Evolutionary conservation across 371 early-diverging fungal species (phyloP).

Genomic region (Synchytrium microbalum): DNA sequence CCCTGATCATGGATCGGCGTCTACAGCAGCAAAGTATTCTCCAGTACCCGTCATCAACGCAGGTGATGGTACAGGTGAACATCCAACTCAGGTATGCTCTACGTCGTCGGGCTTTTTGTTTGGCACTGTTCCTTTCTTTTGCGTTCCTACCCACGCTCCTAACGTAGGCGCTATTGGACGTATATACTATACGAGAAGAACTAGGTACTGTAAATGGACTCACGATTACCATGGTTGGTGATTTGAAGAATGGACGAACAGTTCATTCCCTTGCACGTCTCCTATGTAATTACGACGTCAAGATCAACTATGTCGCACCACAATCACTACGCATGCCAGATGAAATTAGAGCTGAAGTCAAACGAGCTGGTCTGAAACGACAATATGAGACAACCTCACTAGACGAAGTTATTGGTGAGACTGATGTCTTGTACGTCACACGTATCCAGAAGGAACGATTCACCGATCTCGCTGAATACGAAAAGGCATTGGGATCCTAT

Average conservation of each 20-base stretch:
- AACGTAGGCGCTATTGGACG: slow-evolving; percentile 78
- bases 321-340: slow-evolving; percentile 76
- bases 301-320: slow-evolving; percentile 88
- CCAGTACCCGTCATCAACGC: slow-evolving; percentile 89
- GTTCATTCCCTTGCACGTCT: slow-evolving; percentile 91
- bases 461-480: slow-evolving; percentile 66
- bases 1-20: slow-evolving; percentile 79
- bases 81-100: slow-evolving; percentile 72
- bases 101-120: slow-evolving; percentile 1
- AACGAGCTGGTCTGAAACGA: slow-evolving; percentile 57
- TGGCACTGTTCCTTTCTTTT: neutral
- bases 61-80: slow-evolving; percentile 95
- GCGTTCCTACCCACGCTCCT: neutral
- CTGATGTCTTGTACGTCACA: slow-evolving; percentile 96
- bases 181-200: slow-evolving; percentile 80
- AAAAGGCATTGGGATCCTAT: slow-evolving; percentile 65
- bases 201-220: slow-evolving; percentile 93
- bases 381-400: slow-evolving; percentile 57
- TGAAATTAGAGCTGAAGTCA: slow-evolving; percentile 69
- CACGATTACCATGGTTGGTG: slow-evolving; percentile 91
- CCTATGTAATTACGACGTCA: slow-evolving; percentile 81
- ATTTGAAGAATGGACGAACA: slow-evolving; percentile 94
- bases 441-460: slow-evolving; percentile 96
- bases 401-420: slow-evolving; percentile 68
- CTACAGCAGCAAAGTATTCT: slow-evolving; percentile 77